Conservation (phyloP, 108 stramenopile genomes). For the Seminavis robusta region DNA sequence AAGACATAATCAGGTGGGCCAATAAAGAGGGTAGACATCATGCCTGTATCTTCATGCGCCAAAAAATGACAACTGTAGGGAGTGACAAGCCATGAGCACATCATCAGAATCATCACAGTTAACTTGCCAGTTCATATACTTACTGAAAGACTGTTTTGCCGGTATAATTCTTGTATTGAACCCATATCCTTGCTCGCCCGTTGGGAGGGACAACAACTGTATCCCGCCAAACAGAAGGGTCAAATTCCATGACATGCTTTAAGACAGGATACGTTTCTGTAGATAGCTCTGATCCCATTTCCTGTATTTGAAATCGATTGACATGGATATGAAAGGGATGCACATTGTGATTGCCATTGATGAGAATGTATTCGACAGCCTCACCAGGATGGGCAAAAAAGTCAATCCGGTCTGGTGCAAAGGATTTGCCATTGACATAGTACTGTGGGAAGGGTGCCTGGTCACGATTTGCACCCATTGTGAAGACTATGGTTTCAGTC, state of each 20-base stretch:
- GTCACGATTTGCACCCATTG: constrained; percentile 39
- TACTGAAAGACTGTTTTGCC: constrained; percentile 36
- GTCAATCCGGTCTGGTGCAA: constrained; percentile 18
- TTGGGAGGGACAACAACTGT: constrained; percentile 46
- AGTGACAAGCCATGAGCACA: too few relatives aligned
- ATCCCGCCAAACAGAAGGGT: constrained; percentile 36
- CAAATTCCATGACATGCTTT: constrained; percentile 20
- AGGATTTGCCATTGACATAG: constrained; percentile 44
- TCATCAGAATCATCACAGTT: too few relatives aligned
- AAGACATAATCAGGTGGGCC: constrained; percentile 18
- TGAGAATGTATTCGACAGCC: constrained; percentile 37
- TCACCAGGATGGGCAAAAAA: constrained; percentile 32
- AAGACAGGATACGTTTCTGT: constrained; percentile 31
- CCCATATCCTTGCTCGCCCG: constrained; percentile 33
- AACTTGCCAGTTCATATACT: too few relatives aligned
- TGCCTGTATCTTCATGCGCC: constrained; percentile 57
- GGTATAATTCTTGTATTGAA: constrained; percentile 39
- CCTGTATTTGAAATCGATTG: constrained; percentile 48
- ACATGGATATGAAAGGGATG: constrained; percentile 60
- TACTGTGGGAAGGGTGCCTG: constrained; percentile 48
- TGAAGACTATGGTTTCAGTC: constrained; percentile 40
- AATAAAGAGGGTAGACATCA: constrained; percentile 48
- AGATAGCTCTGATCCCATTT: constrained; percentile 42
- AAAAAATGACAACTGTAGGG: constrained; percentile 60
- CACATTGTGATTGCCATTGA: constrained; percentile 48